phyloP scores from a whole-genome alignment of 306 rosid species.

The Citrullus mucosospermus region DNA sequence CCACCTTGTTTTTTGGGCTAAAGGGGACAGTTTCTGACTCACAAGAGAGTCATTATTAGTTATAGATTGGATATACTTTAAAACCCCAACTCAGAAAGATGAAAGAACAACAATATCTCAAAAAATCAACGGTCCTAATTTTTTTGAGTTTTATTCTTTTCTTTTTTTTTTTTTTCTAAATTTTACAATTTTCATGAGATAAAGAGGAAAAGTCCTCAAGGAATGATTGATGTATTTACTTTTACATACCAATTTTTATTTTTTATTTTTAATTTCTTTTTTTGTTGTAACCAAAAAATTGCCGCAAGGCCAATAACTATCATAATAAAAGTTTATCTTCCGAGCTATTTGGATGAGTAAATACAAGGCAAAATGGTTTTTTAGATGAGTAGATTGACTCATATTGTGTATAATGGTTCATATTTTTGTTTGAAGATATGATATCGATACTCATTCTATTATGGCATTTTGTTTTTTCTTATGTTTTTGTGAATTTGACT shows the following conservation, averaged over 20 bases:
- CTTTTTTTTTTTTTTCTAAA: background rate
- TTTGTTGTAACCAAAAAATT: background rate
- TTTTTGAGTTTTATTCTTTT: background rate
- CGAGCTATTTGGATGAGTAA: background rate
- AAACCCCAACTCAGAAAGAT: background rate
- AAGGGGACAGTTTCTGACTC: slow-evolving; percentile 6
- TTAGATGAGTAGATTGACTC: too few species aligned
- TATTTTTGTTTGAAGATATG: too few species aligned
- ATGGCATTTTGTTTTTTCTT: background rate
- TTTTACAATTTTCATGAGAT: background rate
- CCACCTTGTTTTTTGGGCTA: background rate
- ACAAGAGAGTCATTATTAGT: background rate
- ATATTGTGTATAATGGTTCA: too few species aligned
- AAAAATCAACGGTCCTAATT: background rate
- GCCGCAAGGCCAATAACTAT: background rate
- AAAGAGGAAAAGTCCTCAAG: slow-evolving; percentile 1
- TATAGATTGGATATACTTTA: slow-evolving; percentile 2
- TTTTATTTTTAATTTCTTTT: too few species aligned
- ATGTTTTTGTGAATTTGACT: background rate
- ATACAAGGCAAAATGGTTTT: too few species aligned
- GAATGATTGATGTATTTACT: slow-evolving; percentile 1
- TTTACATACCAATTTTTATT: background rate
- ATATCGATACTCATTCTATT: background rate
- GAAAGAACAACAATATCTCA: background rate
- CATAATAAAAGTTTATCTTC: background rate